Percentiles rank a stretch among this genome's conserved stretches.
phyloP scores from a whole-genome alignment of 2,329 filamentous ascomycete genomes.

The Penicillium sp. region DNA sequence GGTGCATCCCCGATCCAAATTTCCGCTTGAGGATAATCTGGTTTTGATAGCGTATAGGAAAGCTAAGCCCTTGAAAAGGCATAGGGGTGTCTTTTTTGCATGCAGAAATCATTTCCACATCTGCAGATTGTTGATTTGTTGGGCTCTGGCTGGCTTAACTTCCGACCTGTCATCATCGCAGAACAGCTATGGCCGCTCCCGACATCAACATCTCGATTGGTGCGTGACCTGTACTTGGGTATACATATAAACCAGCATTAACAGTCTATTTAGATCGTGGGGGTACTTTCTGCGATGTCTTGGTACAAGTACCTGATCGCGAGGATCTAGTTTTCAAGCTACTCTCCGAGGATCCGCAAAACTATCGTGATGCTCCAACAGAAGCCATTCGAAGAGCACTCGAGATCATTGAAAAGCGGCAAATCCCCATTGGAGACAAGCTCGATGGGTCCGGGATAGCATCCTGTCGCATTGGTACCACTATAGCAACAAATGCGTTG shows the following conservation, averaged over 20 bases:
- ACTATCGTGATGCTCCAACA: constrained; percentile 2
- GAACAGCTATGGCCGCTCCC: neutral
- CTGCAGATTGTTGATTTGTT: neutral
- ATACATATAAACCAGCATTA: neutral
- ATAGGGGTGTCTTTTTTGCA: neutral
- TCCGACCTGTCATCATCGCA: neutral
- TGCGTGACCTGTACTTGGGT: neutral
- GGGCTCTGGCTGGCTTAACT: neutral
- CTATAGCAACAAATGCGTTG: neutral
- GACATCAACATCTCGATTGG: constrained; percentile 4
- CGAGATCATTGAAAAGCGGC: neutral
- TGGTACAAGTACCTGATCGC: neutral
- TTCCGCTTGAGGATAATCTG: neutral
- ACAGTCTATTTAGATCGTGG: neutral
- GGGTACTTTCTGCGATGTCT: neutral
- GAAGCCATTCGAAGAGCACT: constrained; percentile 1
- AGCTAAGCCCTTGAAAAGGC: neutral
- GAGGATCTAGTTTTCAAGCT: constrained; percentile 1
- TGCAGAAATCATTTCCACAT: neutral
- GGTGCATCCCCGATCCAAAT: constrained; percentile 2
- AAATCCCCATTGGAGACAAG: neutral
- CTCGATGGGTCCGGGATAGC: neutral
- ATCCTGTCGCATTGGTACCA: constrained; percentile 2
- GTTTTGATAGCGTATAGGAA: neutral
- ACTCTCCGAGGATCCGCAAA: neutral